Conservation (phyloP, 1,284 basidiomycete species). For the Pseudozyma thailandica region DNA sequence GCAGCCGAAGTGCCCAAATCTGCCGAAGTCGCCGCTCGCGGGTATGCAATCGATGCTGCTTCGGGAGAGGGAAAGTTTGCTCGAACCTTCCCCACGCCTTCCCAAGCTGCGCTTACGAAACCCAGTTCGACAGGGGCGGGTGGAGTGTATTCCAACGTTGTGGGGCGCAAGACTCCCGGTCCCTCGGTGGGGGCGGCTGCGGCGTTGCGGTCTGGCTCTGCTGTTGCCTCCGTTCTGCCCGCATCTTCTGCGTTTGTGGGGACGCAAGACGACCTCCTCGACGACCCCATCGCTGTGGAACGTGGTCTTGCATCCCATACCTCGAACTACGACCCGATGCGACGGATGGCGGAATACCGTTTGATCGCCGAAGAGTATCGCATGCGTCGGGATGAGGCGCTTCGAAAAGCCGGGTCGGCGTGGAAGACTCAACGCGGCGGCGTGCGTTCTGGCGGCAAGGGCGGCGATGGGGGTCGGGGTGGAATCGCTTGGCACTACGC, state of each 20-base stretch:
- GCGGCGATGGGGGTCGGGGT: slow-evolving; percentile 31
- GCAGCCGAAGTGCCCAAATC: slow-evolving; percentile 28
- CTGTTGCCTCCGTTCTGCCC: slow-evolving; percentile 46
- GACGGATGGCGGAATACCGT: slow-evolving; percentile 48
- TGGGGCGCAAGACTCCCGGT: slow-evolving; percentile 29
- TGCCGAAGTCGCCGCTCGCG: slow-evolving; percentile 21
- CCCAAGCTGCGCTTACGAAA: slow-evolving; percentile 24
- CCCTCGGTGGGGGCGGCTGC: slow-evolving; percentile 30
- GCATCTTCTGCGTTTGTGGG: slow-evolving; percentile 42
- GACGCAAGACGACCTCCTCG: slow-evolving; percentile 6
- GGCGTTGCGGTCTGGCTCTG: slow-evolving; percentile 33
- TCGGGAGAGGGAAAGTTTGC: slow-evolving; percentile 23
- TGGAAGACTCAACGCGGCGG: slow-evolving; percentile 45
- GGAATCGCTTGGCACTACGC: slow-evolving; percentile 63
- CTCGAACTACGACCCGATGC: slow-evolving; percentile 32
- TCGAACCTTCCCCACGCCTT: slow-evolving; percentile 32
- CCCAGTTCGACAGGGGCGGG: neutral
- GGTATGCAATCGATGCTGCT: slow-evolving; percentile 28
- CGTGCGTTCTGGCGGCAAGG: slow-evolving; percentile 32
- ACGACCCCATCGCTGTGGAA: slow-evolving; percentile 30
- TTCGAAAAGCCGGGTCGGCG: slow-evolving; percentile 59
- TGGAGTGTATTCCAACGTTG: slow-evolving; percentile 30
- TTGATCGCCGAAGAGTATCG: slow-evolving; percentile 60
- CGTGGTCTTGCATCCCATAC: slow-evolving; percentile 28
- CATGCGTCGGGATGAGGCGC: slow-evolving; percentile 61